phyloP scores from a whole-genome alignment of 179 eudicot species.

The Silene vulgaris region DNA sequence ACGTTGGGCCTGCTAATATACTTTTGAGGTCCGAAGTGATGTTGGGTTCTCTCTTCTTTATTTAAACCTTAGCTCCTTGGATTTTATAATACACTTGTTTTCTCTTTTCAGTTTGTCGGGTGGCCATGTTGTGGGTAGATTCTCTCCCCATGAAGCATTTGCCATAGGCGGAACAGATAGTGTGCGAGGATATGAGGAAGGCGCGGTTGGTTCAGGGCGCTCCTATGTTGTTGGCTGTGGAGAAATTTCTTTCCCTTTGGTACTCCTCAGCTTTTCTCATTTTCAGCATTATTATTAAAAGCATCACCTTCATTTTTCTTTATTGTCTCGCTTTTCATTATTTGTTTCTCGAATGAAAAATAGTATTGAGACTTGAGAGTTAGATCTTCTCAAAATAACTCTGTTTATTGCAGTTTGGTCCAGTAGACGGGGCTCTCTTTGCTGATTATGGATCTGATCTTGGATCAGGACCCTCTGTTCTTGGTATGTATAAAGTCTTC shows the following conservation, averaged over 20 bases:
- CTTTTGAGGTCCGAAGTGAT: conserved; percentile 54
- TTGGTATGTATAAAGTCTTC: conserved; percentile 44
- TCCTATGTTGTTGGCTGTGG: conserved; percentile 87
- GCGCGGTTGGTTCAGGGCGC: conserved; percentile 89
- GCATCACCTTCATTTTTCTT: conserved; percentile 6
- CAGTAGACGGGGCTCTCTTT: conserved; percentile 79
- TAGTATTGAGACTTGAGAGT: not conserved
- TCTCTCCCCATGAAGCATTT: conserved; percentile 99
- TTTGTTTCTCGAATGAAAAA: not conserved
- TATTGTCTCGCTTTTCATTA: not conserved
- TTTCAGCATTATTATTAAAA: not conserved
- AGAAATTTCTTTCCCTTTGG: conserved; percentile 90
- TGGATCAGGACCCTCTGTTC: conserved; percentile 77
- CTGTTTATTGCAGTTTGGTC: conserved; percentile 49
- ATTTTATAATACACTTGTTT: not conserved
- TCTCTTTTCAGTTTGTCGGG: conserved; percentile 62
- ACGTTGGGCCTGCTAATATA: conserved; percentile 63
- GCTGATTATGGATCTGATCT: conserved; percentile 96
- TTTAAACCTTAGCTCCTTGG: not conserved
- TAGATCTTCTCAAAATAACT: not conserved
- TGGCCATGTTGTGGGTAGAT: conserved; percentile 87
- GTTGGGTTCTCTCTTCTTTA: not conserved
- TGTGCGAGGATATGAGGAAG: conserved; percentile 98
- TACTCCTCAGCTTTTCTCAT: conserved; percentile 23
- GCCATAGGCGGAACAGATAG: conserved; percentile 96